A percentile compares a stretch with the other conserved stretches of the same genome.
Conservation (phyloP, 768 basidiomycete genomes). For the Sporobolomyces pararoseus region DNA sequence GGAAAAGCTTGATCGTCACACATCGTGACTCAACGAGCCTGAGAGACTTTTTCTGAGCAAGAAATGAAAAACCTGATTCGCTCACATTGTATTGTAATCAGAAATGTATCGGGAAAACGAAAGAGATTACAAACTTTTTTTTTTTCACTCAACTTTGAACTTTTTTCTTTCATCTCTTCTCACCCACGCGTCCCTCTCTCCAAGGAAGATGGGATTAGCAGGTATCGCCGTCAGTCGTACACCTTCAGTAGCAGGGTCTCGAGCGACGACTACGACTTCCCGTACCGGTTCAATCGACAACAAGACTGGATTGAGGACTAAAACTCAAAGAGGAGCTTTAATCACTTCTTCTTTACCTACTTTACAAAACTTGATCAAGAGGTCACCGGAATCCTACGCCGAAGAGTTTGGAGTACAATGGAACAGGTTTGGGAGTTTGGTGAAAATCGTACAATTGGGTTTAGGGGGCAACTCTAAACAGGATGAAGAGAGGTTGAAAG, state of each 20-base stretch:
- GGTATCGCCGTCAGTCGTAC: no score
- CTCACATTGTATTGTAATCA: no score
- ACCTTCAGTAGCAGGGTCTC: not conserved
- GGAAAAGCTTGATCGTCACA: no score
- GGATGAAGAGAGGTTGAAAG: slow-evolving; percentile 72
- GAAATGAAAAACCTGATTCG: no score
- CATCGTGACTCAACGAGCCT: no score
- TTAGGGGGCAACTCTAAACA: slow-evolving; percentile 38
- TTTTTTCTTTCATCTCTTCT: not conserved
- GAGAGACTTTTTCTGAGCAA: no score
- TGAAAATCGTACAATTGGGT: slow-evolving; percentile 59
- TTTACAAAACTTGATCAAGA: slow-evolving; percentile 93
- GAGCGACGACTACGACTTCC: not conserved
- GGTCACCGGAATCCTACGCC: slow-evolving; percentile 80
- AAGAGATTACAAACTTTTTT: not conserved
- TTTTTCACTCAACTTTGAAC: slow-evolving; percentile 2
- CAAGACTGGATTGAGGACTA: slow-evolving; percentile 24
- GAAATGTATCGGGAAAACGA: no score
- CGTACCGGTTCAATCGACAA: slow-evolving; percentile 13
- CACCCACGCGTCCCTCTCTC: not conserved
- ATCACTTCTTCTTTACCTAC: slow-evolving; percentile 88
- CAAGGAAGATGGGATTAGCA: no score
- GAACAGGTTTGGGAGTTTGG: slow-evolving; percentile 84
- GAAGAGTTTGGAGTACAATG: slow-evolving; percentile 97
- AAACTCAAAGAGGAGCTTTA: slow-evolving; percentile 50